Base-by-base conservation (phyloP, 2,329 filamentous ascomycete species). In the Venturia aucupariae region DNA sequence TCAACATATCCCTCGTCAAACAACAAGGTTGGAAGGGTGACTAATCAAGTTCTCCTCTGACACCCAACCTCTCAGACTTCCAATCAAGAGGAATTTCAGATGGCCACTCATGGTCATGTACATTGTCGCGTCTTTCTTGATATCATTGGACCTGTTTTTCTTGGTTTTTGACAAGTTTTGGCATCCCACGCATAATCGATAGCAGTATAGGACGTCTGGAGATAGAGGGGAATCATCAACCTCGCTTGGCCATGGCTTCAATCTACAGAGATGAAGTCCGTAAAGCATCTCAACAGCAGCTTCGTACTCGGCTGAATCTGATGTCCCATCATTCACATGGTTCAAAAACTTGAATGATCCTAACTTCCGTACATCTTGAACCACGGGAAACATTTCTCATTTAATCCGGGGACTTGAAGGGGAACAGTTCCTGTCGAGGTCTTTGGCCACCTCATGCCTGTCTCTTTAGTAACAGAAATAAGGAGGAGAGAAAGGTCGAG, bases 1-100 rank as follows among this genome's bases (percentile, higher is more conserved):
- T 76, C 73, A 65, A 80, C 78, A 65, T 74, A 78, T 57, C 72
- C 69, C 7, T 77, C 78, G 68, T 80, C 79, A 60, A 78, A 71
- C 0, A 81, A 67, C 41, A 81, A 68, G 4, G 75, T 76, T 22
- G 73, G 71, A 3, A 74, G 73, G 0, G 71, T 69, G 63, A 80
- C 77, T 75, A 72, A 60, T 73, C 68, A 41, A 78, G 62, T 22
- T 73, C 64, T 1, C 70, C 67, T 1, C 70, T 70, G 24, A 77
- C 70, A 42, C 69, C 76, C 76, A 80, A 30, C 71, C 67, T 67
- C 75, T 77, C 35, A 80, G 67, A n/a, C 68, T 72, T 0, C 79
- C 78, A 0, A 71, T 72, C 38, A 76, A 69, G n/a, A 67, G 68
- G 67, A 80, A 77, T 61, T 77, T 74, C 7, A 70, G 73, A 0